Evolutionary conservation across 805 yeast genomes (phyloP).

Genomic region (Blastobotrys robertii): DNA sequence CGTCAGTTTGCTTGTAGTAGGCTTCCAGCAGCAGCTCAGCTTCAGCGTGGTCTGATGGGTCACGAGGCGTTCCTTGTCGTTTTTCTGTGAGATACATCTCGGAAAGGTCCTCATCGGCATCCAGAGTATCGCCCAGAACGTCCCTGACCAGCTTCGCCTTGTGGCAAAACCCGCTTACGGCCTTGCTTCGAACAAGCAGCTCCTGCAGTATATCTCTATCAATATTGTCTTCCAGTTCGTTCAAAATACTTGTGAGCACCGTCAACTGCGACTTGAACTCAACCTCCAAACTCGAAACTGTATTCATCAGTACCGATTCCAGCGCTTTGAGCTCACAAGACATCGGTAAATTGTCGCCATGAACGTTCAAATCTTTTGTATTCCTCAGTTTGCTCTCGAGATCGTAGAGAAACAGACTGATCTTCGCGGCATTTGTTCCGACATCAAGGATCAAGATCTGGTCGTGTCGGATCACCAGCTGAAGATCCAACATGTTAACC

Average conservation of each 20-base stretch:
- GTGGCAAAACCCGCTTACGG: conserved; percentile 63
- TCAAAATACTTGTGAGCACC: conserved; percentile 52
- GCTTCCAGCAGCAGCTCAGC: conserved; percentile 82
- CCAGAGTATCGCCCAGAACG: conserved; percentile 74
- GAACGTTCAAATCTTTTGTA: background rate
- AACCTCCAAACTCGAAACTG: conserved; percentile 67
- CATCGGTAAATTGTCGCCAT: background rate
- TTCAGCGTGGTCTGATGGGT: conserved; percentile 43
- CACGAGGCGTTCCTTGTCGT: conserved; percentile 29
- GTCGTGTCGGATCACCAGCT: conserved; percentile 50
- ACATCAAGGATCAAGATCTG: conserved; percentile 57
- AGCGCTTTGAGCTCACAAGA: conserved; percentile 62
- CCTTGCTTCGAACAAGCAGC: conserved; percentile 61
- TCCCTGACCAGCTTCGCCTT: conserved; percentile 65
- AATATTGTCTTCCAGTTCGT: conserved; percentile 68
- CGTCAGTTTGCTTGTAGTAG: conserved; percentile 86
- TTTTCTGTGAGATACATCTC: conserved; percentile 63
- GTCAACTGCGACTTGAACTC: conserved; percentile 54
- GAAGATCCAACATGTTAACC: conserved; percentile 51
- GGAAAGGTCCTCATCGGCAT: conserved; percentile 75
- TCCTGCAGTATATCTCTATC: conserved; percentile 68
- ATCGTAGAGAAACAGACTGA: conserved; percentile 78
- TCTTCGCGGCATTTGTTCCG: conserved; percentile 43
- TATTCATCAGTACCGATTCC: conserved; percentile 73
- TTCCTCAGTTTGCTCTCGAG: conserved; percentile 58